Evolutionary conservation across 129 eudicot species (phyloP).

Genomic region (Scalesia atractyloides): DNA sequence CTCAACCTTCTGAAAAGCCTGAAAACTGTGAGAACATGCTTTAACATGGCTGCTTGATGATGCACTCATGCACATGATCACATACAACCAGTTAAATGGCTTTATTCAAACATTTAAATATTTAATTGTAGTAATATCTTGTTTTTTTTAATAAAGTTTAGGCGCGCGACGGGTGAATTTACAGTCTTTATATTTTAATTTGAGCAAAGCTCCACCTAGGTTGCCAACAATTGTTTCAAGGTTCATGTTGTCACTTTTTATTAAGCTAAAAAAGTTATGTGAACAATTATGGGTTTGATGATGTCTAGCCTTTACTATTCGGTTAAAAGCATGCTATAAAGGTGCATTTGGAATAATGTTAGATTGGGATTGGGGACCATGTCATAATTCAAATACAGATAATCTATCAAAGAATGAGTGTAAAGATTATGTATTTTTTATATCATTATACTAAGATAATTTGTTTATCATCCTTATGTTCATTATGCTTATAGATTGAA

Average conservation of each 20-base stretch:
- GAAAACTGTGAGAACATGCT: too few species aligned
- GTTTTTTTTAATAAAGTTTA: too few species aligned
- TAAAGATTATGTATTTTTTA: background rate
- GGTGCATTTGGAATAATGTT: background rate
- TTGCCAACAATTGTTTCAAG: too few species aligned
- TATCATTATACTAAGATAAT: background rate
- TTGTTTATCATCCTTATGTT: background rate
- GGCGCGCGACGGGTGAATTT: background rate
- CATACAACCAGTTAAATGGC: too few species aligned
- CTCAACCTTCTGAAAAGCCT: conserved; percentile 8
- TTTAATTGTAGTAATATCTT: too few species aligned
- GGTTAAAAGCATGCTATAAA: conserved; percentile 1
- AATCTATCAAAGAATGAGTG: background rate
- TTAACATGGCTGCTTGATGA: too few species aligned
- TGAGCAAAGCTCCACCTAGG: too few species aligned
- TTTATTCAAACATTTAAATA: too few species aligned
- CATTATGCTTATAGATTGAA: background rate
- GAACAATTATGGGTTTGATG: conserved; percentile 10
- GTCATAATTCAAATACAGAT: background rate
- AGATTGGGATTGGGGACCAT: conserved; percentile 1
- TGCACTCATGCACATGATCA: too few species aligned
- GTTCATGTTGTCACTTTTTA: too few species aligned
- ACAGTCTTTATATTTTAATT: too few species aligned
- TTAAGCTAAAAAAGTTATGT: too few species aligned
- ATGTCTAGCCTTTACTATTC: conserved; percentile 3